A percentile compares a stretch with the other conserved stretches of the same genome.
phyloP scores from a whole-genome alignment of 179 eudicot species.

The Nepenthes alata region DNA sequence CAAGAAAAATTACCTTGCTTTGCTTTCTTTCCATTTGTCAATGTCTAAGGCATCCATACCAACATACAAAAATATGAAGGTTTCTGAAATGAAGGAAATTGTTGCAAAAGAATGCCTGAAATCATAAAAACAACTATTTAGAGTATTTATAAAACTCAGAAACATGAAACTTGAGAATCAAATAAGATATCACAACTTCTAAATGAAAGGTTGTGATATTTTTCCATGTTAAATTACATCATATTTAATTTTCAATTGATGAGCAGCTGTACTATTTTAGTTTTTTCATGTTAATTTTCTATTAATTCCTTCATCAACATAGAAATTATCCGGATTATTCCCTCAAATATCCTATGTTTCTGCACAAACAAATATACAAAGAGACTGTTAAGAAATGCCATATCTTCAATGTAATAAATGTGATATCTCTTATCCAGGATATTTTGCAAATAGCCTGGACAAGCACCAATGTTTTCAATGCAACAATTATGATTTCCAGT shows the following conservation, averaged over 20 bases:
- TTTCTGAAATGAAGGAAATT: slow-evolving; percentile 67
- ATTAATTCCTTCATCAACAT: no score
- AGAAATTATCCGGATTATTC: no score
- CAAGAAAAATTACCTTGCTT: slow-evolving; percentile 27
- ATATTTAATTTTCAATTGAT: background rate
- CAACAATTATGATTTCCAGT: background rate
- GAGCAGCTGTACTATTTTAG: background rate
- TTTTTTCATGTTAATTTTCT: background rate
- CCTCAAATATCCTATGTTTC: no score
- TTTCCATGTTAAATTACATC: background rate
- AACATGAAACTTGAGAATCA: no score
- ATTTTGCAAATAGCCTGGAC: background rate
- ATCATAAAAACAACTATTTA: slow-evolving; percentile 7
- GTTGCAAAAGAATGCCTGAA: slow-evolving; percentile 81
- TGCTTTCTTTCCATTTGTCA: slow-evolving; percentile 57
- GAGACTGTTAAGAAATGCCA: no score
- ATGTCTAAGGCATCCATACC: slow-evolving; percentile 79
- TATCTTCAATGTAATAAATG: no score
- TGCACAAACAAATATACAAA: no score
- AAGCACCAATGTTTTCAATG: background rate
- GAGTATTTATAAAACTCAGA: background rate
- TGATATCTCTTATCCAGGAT: no score
- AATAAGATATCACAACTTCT: no score
- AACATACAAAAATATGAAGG: slow-evolving; percentile 66
- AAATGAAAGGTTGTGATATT: no score